These are phyloP conservation scores for Coemansia sp. DNA, from an alignment of 192 early-diverging fungal genomes.

Conservation along the genomic window DNA sequence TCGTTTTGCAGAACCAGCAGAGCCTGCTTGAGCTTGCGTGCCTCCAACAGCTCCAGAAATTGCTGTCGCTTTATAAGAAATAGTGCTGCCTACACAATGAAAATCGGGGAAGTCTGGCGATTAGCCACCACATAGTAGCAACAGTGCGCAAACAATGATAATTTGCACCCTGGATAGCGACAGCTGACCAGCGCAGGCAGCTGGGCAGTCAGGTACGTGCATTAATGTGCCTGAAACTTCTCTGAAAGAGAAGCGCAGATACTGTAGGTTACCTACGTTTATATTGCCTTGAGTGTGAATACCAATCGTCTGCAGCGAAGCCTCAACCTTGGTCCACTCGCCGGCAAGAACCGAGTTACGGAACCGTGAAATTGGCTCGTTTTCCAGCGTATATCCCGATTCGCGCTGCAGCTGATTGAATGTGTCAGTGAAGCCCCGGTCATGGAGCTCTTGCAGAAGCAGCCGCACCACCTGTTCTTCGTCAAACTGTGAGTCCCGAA, in stretches of 20 bases:
- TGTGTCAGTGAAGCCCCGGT: slow-evolving; percentile 75
- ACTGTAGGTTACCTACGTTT: slow-evolving; percentile 17
- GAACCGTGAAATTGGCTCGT: slow-evolving; percentile 65
- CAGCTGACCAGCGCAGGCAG: neutral
- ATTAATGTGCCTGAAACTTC: neutral
- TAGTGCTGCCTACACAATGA: slow-evolving; percentile 33
- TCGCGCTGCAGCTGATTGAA: slow-evolving; percentile 72
- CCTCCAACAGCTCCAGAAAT: slow-evolving; percentile 85
- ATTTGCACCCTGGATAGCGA: neutral
- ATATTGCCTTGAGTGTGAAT: slow-evolving; percentile 10
- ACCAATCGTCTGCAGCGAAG: slow-evolving; percentile 52
- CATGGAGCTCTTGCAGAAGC: slow-evolving; percentile 81
- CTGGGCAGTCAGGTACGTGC: neutral
- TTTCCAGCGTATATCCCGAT: slow-evolving; percentile 77
- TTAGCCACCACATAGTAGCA: neutral
- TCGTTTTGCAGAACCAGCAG: slow-evolving; percentile 78
- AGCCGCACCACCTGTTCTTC: slow-evolving; percentile 82
- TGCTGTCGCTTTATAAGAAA: slow-evolving; percentile 89
- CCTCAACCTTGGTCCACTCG: slow-evolving; percentile 71
- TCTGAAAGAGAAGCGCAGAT: neutral
- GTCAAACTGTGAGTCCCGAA: slow-evolving; percentile 42
- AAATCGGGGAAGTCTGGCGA: neutral
- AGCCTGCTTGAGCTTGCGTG: slow-evolving; percentile 55
- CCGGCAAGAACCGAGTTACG: slow-evolving; percentile 72
- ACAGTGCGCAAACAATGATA: neutral